Evolutionary conservation across 208 protist species (phyloP).

Genomic region (Histomonas meleagridis): DNA sequence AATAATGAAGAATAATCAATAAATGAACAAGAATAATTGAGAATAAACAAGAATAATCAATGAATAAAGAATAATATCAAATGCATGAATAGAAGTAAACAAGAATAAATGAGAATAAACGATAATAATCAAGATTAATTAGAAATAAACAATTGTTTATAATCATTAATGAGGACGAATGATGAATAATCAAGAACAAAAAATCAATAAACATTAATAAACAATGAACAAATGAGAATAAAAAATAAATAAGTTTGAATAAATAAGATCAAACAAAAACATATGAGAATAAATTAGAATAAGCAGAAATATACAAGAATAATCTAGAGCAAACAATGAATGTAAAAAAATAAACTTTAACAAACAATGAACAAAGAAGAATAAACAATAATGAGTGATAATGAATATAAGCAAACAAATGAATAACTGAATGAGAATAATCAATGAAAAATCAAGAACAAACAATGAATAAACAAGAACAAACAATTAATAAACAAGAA

Average conservation of each 20-base stretch:
- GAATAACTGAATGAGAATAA: conserved; percentile 28
- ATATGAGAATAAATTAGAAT: conserved; percentile 33
- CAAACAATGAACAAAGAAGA: conserved; percentile 11
- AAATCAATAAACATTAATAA: not conserved
- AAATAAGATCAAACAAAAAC: not conserved
- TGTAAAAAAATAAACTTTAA: conserved; percentile 28
- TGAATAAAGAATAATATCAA: conserved; percentile 28
- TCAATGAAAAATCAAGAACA: no score
- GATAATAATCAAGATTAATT: not conserved
- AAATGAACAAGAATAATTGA: conserved; percentile 33
- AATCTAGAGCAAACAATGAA: no score
- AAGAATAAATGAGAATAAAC: no score
- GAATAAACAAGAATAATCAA: conserved; percentile 3
- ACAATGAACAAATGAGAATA: conserved; percentile 17
- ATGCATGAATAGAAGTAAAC: conserved; percentile 19
- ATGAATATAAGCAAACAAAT: not conserved
- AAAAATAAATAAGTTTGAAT: conserved; percentile 32
- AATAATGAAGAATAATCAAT: conserved; percentile 13
- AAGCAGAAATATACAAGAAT: conserved; percentile 29
- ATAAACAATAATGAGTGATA: not conserved
- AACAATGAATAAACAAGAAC: conserved; percentile 23
- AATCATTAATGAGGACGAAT: conserved; percentile 11
- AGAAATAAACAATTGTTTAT: conserved; percentile 35
- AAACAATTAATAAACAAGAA: no score
- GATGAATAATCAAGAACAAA: not conserved